Conservation (phyloP, 75 land plant genomes). For the Azolla pinnata region DNA sequence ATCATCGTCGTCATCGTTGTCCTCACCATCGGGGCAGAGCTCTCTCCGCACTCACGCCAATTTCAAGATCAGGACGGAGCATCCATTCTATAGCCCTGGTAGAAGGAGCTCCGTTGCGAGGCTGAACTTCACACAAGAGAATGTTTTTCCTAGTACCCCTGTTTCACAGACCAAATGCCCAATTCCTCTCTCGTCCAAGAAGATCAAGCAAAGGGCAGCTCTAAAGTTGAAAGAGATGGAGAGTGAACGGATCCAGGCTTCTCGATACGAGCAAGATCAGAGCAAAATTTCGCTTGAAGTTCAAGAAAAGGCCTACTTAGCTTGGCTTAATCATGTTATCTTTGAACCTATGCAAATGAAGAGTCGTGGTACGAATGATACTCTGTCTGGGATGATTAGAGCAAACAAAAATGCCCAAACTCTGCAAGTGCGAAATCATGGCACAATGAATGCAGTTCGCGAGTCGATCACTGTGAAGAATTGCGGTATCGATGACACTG, state of each 20-base stretch:
- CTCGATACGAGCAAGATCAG: slow-evolving; percentile 35
- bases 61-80: neutral
- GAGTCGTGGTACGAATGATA: too few relatives aligned
- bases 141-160: neutral
- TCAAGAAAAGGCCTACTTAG: slow-evolving; percentile 39
- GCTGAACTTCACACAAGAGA: neutral
- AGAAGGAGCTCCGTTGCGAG: neutral
- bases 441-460: too few relatives aligned
- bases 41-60: neutral
- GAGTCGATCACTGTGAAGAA: too few relatives aligned
- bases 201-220: slow-evolving; percentile 12
- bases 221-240: slow-evolving; percentile 41
- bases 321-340: slow-evolving; percentile 62
- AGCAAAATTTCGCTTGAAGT: slow-evolving; percentile 38
- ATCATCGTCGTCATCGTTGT: neutral
- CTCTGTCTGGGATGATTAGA: too few relatives aligned
- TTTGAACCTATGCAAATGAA: slow-evolving; percentile 31
- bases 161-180: neutral
- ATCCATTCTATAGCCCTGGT: neutral
- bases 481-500: too few relatives aligned
- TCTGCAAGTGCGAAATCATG: too few relatives aligned
- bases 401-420: too few relatives aligned
- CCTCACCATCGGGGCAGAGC: neutral
- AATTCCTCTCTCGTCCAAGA: neutral
- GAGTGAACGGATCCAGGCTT: slow-evolving; percentile 46